Conservation (phyloP, 129 eudicot species). For the Saposhnikovia divaricata region DNA sequence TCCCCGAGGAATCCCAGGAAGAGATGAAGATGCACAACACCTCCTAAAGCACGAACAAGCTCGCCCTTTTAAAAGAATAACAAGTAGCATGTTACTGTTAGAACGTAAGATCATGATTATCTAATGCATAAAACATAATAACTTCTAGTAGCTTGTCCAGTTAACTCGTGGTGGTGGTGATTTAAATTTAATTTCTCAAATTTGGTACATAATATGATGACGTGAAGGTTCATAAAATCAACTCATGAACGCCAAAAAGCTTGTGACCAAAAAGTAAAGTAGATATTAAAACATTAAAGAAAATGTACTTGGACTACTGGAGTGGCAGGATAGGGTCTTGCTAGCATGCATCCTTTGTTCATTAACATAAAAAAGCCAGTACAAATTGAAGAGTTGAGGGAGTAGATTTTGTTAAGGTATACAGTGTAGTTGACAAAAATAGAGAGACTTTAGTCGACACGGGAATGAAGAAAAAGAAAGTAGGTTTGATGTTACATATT, state of each 20-base stretch:
- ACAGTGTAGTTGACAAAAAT: background rate
- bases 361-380: too few species aligned
- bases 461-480: background rate
- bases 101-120: background rate
- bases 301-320: too few species aligned
- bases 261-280: background rate
- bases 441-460: background rate
- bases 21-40: conserved; percentile 78
- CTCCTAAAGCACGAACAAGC: conserved; percentile 81
- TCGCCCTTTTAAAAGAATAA: conserved; percentile 48
- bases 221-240: background rate
- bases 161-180: background rate
- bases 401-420: background rate
- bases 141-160: background rate
- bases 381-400: too few species aligned
- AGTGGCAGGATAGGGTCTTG: too few species aligned
- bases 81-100: background rate
- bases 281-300: too few species aligned
- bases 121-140: background rate
- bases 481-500: background rate
- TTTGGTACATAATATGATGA: background rate
- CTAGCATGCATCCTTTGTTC: too few species aligned
- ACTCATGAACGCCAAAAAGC: background rate
- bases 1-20: conserved; percentile 94
- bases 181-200: background rate